These are phyloP conservation scores for Rhodofomes roseus DNA, from an alignment of 1,284 basidiomycete genomes.

Conservation along the genomic window DNA sequence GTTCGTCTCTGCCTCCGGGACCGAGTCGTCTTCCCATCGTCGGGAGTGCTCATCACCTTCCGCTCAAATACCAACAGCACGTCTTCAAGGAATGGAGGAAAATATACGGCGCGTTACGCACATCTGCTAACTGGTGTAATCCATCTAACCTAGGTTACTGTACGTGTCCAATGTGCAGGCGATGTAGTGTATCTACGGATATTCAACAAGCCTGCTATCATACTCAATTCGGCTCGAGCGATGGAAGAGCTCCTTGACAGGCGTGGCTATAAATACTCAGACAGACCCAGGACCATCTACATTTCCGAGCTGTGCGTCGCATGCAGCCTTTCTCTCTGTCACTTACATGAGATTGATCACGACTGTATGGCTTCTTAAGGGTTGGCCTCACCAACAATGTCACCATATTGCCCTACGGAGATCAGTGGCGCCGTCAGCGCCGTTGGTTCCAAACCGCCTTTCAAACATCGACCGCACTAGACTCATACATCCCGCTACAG, in stretches of 20 bases:
- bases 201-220: conserved; percentile 13
- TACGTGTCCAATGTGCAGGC: no score
- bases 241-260: conserved; percentile 19
- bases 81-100: background rate
- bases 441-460: conserved; percentile 21
- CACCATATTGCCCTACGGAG: conserved; percentile 15
- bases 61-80: background rate
- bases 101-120: background rate
- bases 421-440: conserved; percentile 21
- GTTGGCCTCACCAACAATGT: conserved; percentile 11
- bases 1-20: background rate
- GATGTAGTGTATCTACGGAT: conserved; percentile 17
- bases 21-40: background rate
- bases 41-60: background rate
- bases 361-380: background rate
- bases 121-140: no score
- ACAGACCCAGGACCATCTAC: conserved; percentile 8
- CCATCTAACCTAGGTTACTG: conserved; percentile 9
- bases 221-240: conserved; percentile 17
- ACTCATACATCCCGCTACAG: conserved; percentile 14
- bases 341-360: background rate
- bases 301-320: conserved; percentile 2
- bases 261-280: conserved; percentile 14
- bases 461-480: conserved; percentile 8
- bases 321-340: background rate